Base-by-base conservation (phyloP, 2,329 filamentous ascomycete species). In the Fusarium verrucosum region DNA sequence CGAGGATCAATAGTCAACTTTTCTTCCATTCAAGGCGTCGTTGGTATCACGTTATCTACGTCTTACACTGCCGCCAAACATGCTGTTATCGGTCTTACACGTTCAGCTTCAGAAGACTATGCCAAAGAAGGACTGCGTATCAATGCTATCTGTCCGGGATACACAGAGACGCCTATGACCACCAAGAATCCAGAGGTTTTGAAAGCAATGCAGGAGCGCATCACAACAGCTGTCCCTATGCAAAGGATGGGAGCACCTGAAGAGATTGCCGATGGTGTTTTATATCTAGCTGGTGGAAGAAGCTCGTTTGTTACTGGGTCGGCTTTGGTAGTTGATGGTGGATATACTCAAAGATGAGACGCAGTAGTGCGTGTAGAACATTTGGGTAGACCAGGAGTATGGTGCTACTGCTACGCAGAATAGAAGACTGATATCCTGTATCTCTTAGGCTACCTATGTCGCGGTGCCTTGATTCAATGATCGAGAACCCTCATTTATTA, bases 101-200 rank as follows among this genome's bases (percentile, higher is more conserved):
- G 73, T 6, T 78, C 76, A 2, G 77, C 78, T 0, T 78, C 78
- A 0, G 77, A 80, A 44, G 79, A 80, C 44, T 80, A 81, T 57
- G 77, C 79, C 1, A 73, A 74, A 3, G 63, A 77, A 2, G 79
- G 80, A 4, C 52, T 80, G 4, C 73, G 78, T 6, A 72, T 80
- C 28, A 79, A 80, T 38, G 75, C 74, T 3, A 72, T 76, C 9
- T 75, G 73, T 7, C 73, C 73, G 0, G 75, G 73, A 1, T 74
- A 72, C 32, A 74, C 67, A 0, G 71, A 74, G 47, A 76, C 75
- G 1, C 72, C 72, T 0, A 68, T 75, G 67, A 74, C 66, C 3
- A 74, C 68, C 0, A 65, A 69, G 36, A 70, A 69, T 17, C 72
- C 72, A 0, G 66, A 68, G 36, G 71, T 65, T 0, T 20, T 74